phyloP scores from a whole-genome alignment of 768 basidiomycete species.

The Kwoniella sp. region DNA sequence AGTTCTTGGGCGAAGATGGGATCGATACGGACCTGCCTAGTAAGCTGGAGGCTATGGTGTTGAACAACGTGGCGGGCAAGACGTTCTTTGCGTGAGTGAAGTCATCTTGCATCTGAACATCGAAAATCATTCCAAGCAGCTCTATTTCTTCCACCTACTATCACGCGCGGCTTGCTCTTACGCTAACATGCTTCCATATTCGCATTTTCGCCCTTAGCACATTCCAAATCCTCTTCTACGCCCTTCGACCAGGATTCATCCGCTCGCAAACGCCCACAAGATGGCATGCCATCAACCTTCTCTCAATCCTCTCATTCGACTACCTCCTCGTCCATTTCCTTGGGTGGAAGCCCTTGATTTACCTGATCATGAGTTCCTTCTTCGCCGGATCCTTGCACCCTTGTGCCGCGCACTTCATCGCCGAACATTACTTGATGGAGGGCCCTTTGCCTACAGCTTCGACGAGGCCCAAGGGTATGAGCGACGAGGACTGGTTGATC shows the following conservation, averaged over 20 bases:
- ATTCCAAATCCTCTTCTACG: constrained; percentile 98
- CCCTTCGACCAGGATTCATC: constrained; percentile 90
- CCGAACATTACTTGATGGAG: constrained; percentile 79
- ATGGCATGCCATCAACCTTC: constrained; percentile 83
- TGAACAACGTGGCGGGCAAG: constrained; percentile 96
- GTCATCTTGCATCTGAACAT: not conserved
- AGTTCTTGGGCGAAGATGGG: constrained; percentile 91
- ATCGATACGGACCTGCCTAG: constrained; percentile 96
- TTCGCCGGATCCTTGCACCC: constrained; percentile 96
- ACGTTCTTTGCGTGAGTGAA: constrained; percentile 88
- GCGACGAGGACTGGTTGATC: constrained; percentile 24
- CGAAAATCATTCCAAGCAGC: too few relatives aligned
- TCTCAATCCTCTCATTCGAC: constrained; percentile 72
- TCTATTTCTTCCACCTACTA: not conserved
- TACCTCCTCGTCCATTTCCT: constrained; percentile 60
- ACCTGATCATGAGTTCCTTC: constrained; percentile 86
- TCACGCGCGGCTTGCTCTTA: not conserved
- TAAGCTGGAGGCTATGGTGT: constrained; percentile 73
- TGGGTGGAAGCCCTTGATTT: constrained; percentile 65
- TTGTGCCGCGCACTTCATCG: constrained; percentile 95
- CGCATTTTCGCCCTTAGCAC: constrained; percentile 60
- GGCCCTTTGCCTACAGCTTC: constrained; percentile 24
- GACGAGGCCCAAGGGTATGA: constrained; percentile 25
- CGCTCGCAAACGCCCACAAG: constrained; percentile 75
- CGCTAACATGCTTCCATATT: not conserved